Percentiles rank a stretch among this genome's conserved stretches.
Evolutionary conservation across 768 basidiomycete species (phyloP).

Genomic region (Ramaria rubella): DNA sequence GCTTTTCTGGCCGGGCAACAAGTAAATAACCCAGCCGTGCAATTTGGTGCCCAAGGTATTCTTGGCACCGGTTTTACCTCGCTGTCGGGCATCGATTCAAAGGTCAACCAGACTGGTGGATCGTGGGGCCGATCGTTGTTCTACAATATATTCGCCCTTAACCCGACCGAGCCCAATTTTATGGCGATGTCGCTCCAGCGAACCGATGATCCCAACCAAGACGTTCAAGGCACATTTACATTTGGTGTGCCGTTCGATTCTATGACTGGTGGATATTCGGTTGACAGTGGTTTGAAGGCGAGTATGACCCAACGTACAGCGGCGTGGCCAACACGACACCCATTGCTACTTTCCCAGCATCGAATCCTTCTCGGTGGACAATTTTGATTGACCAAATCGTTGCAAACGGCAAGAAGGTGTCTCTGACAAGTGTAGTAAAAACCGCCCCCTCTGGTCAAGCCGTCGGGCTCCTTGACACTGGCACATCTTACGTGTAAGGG

Average conservation of each 20-base stretch:
- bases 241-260: constrained; percentile 45
- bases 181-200: constrained; percentile 72
- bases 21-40: constrained; percentile 67
- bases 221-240: constrained; percentile 61
- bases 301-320: constrained; percentile 57
- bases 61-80: constrained; percentile 72
- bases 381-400: constrained; percentile 70
- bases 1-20: constrained; percentile 58
- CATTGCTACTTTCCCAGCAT: constrained; percentile 70
- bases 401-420: constrained; percentile 43
- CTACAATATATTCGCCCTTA: constrained; percentile 66
- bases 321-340: constrained; percentile 48
- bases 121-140: constrained; percentile 60
- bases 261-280: background rate
- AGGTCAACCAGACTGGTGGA: constrained; percentile 50
- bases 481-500: constrained; percentile 70
- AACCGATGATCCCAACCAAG: constrained; percentile 42
- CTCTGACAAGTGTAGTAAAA: constrained; percentile 48
- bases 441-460: constrained; percentile 63
- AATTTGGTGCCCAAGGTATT: constrained; percentile 66
- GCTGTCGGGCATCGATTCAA: constrained; percentile 64
- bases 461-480: constrained; percentile 72
- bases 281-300: constrained; percentile 38
- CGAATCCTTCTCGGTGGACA: constrained; percentile 63
- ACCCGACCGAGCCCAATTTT: constrained; percentile 69